Evolutionary conservation across 2,329 filamentous ascomycete species (phyloP).

Genomic region (Chaetomiaceae sp.): DNA sequence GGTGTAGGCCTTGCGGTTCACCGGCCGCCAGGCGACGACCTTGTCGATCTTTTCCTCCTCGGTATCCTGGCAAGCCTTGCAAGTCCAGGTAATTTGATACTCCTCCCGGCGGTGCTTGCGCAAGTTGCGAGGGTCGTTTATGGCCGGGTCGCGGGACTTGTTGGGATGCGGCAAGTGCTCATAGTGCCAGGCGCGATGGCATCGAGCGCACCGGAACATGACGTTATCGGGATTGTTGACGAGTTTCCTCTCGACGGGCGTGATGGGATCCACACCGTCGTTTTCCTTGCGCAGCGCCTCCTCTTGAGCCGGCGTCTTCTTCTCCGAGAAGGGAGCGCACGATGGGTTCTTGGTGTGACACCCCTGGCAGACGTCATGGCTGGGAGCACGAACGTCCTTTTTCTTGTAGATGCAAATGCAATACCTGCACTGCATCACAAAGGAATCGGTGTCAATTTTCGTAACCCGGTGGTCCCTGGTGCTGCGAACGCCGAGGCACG

Average conservation of each 20-base stretch:
- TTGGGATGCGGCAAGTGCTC: slow-evolving; percentile 66
- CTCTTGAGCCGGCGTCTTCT: slow-evolving; percentile 72
- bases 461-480: slow-evolving; percentile 83
- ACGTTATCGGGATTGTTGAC: slow-evolving; percentile 74
- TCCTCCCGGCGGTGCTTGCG: slow-evolving; percentile 63
- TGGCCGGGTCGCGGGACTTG: slow-evolving; percentile 33
- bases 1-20: slow-evolving; percentile 50
- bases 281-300: slow-evolving; percentile 79
- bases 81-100: slow-evolving; percentile 73
- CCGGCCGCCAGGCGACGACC: slow-evolving; percentile 85
- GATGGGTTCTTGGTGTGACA: slow-evolving; percentile 64
- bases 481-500: slow-evolving; percentile 70
- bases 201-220: slow-evolving; percentile 76
- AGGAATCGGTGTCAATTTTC: slow-evolving; percentile 71
- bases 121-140: slow-evolving; percentile 43
- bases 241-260: slow-evolving; percentile 54
- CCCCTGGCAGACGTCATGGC: slow-evolving; percentile 64
- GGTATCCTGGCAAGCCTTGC: slow-evolving; percentile 67
- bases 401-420: slow-evolving; percentile 67
- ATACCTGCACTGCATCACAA: slow-evolving; percentile 84
- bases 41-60: slow-evolving; percentile 61
- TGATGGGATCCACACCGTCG: slow-evolving; percentile 70
- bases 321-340: slow-evolving; percentile 70
- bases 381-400: slow-evolving; percentile 66
- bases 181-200: slow-evolving; percentile 76